A percentile compares a stretch with the other conserved stretches of the same genome.
Conservation (phyloP, 495 filamentous ascomycete genomes). For the Xylaria palmicola region DNA sequence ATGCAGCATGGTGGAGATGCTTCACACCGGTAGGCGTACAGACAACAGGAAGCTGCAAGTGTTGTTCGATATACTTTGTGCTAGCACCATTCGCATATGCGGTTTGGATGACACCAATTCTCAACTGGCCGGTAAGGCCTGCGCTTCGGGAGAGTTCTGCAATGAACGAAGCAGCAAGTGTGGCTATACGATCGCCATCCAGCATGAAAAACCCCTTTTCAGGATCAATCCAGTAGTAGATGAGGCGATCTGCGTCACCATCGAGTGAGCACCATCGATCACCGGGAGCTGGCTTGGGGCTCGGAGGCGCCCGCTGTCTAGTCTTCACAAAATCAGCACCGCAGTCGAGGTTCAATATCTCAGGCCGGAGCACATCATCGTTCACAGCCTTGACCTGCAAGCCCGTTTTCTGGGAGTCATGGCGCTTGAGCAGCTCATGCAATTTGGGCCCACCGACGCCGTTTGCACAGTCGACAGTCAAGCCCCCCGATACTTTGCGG, state of each 20-base stretch:
- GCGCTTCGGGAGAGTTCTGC: slow-evolving; percentile 79
- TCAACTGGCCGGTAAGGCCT: slow-evolving; percentile 74
- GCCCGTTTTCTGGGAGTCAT: slow-evolving; percentile 63
- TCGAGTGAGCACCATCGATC: slow-evolving; percentile 90
- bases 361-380: slow-evolving; percentile 84
- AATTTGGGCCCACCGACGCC: slow-evolving; percentile 95
- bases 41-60: slow-evolving; percentile 82
- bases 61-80: slow-evolving; percentile 85
- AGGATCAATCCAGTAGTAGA: slow-evolving; percentile 90
- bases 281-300: slow-evolving; percentile 69
- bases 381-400: slow-evolving; percentile 86
- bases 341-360: slow-evolving; percentile 85
- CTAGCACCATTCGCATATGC: slow-evolving; percentile 97
- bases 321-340: slow-evolving; percentile 98
- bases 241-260: slow-evolving; percentile 90
- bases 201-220: slow-evolving; percentile 83
- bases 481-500: slow-evolving; percentile 62
- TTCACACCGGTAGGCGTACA: slow-evolving; percentile 97
- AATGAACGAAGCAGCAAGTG: slow-evolving; percentile 90
- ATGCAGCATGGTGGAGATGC: slow-evolving; percentile 91
- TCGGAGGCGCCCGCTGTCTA: slow-evolving; percentile 84
- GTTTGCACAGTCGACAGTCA: slow-evolving; percentile 95
- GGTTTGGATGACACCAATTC: slow-evolving; percentile 92
- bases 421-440: slow-evolving; percentile 77
- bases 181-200: slow-evolving; percentile 95